Base-by-base conservation (phyloP, 2,329 filamentous ascomycete species). In the Ophiosphaerella korrae region DNA sequence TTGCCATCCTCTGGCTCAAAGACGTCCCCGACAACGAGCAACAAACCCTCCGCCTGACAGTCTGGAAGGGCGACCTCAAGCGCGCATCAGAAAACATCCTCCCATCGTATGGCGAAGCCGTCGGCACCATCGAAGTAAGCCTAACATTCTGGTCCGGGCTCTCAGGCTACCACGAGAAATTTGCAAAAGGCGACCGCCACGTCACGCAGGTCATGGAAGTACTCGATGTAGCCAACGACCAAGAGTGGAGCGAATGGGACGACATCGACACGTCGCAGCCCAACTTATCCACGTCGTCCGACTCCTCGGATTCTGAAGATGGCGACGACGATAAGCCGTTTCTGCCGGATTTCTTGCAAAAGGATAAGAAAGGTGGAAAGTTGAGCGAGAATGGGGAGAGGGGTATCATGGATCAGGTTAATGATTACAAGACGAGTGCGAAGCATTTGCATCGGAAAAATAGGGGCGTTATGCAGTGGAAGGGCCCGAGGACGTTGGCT, bases 401-500 rank as follows among this genome's bases (percentile, higher is more conserved):
- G 54, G 84, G 78, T 34, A 66, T 75, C 33, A 72, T 77, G 8
- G 80, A 81, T 37, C 77, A 82, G 65, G 52, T 85, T 39, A 81
- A 79, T 49, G 85, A 88, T 52, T 88, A 73, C 47, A 72, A 70
- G 35, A 48, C 58, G 7, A 57, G 65, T 24, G 45, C 53, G 13
- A 68, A 70, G 42, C 56, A 68, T 40, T 42, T 73, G 32, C 68
- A 72, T 49, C 42, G 68, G 1, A 86, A 83, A 65, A 85, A 91
- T 63, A 75, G 85, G 18, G 88, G 88, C 0, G 66, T 88, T 35
- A 91, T 91, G 88, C 88, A 91, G 73, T 91, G 87, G 84, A 82
- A 81, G 77, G 70, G 81, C 63, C 81, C 78, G 16, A 77, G 77
- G 67, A 84, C 72, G 46, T 73, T 77, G 50, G 82, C 86, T 62